These are phyloP conservation scores for Vachellia pachyceras DNA, from an alignment of 306 rosid species.

Conservation along the genomic window DNA sequence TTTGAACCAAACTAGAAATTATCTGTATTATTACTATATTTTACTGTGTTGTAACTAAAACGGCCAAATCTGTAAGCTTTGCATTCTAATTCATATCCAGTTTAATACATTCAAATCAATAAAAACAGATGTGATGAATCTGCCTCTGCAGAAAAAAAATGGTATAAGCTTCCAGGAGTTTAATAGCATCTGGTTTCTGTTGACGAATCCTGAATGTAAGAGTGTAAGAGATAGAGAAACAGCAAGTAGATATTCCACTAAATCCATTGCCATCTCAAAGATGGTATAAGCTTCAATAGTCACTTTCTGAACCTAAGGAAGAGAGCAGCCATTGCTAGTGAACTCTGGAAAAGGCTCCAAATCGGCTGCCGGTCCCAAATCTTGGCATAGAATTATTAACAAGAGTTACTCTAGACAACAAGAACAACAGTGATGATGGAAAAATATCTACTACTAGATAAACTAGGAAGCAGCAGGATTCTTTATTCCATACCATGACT, in stretches of 20 bases:
- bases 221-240: conserved; percentile 16
- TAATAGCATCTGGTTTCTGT: neutral
- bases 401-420: neutral
- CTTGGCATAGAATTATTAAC: neutral
- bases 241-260: conserved; percentile 25
- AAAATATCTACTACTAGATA: neutral
- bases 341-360: neutral
- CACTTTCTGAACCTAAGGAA: conserved; percentile 17
- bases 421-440: neutral
- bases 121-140: no score
- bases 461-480: neutral
- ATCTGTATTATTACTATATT: no score
- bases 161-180: neutral
- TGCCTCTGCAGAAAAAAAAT: no score
- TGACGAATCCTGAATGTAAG: conserved; percentile 4
- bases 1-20: no score
- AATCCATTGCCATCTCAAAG: neutral
- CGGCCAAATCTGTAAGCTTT: no score
- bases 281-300: neutral
- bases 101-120: no score
- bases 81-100: no score
- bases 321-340: neutral
- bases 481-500: conserved; percentile 26
- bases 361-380: neutral
- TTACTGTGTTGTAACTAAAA: neutral